Evolutionary conservation across 176 grass and related monocot species (phyloP), one percentile per base, ranked within the genome.

Genomic region (Puya raimondii): DNA sequence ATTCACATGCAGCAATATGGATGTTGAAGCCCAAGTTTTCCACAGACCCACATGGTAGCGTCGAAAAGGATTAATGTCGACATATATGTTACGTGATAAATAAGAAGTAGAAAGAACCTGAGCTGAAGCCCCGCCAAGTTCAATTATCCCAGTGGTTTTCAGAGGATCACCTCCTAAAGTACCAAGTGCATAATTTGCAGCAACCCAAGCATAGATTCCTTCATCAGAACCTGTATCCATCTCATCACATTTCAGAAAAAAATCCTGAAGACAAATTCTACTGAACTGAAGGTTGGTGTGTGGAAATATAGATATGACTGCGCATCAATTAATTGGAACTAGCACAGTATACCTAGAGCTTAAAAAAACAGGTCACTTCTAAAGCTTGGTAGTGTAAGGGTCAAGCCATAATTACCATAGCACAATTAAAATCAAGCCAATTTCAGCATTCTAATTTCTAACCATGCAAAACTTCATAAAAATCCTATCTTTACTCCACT

Each of bases 191-290:
- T 92, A 96, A 82, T 96, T 96, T 76, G 93, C 89, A 48, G 84
- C 86, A 85, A 91, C 26, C 93, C 93, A 97, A 65, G 86, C 93
- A 92, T 97, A 97, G 54, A 90, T 66, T 6, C 86, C 93, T 88
- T 97, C 93, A 65, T 90, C 84, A 27, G 70, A 92, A 78, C 89
- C 93, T 97, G 77, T 26, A 74, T 69, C 23, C 67, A 48, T 29
- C 18, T 78, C 69, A 66, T 20, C 63, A 78, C 72, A 26, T 23
- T 4, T 23, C 29, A 22, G 59, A 0, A 5, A 26, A 64, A 63
- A 71, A 42, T 63, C 64, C 53, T 73, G 56, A 47, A 74, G 68
- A 47, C 67, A 71, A 78, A 77, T 33, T 63, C 17, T 71, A 49
- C 9, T 48, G 65, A 53, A 15, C 5, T 42, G 33, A 42, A 42